Conservation (phyloP, 352 stramenopile species). For the Elongisporangium undulatum region DNA sequence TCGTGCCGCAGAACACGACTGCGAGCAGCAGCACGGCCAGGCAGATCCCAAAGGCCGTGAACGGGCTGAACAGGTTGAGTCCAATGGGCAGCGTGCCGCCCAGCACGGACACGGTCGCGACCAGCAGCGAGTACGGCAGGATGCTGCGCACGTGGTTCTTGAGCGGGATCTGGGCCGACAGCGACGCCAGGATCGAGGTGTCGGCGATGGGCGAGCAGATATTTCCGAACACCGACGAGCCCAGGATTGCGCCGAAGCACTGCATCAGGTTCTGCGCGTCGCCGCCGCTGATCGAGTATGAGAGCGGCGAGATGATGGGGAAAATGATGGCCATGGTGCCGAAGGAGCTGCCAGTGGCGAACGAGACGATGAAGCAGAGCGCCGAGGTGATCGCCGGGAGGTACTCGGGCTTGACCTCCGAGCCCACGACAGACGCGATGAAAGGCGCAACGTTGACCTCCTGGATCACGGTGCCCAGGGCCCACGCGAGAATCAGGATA, state of each 20-base stretch:
- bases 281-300: slow-evolving; percentile 72
- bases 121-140: slow-evolving; percentile 75
- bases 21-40: slow-evolving; percentile 66
- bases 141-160: slow-evolving; percentile 86
- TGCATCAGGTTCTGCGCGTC: slow-evolving; percentile 81
- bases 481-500: slow-evolving; percentile 88
- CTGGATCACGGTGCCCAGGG: slow-evolving; percentile 79
- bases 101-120: slow-evolving; percentile 61
- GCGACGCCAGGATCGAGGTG: slow-evolving; percentile 87
- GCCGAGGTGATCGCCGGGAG: slow-evolving; percentile 77
- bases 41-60: slow-evolving; percentile 75
- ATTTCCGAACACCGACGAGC: slow-evolving; percentile 86
- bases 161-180: slow-evolving; percentile 71
- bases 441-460: slow-evolving; percentile 83
- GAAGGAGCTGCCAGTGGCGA: slow-evolving; percentile 87
- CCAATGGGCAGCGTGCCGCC: slow-evolving; percentile 69
- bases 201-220: slow-evolving; percentile 91
- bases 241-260: slow-evolving; percentile 87
- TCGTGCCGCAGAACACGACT: slow-evolving; percentile 78
- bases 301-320: slow-evolving; percentile 86
- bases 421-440: slow-evolving; percentile 72
- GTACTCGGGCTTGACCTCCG: slow-evolving; percentile 72
- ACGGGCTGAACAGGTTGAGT: slow-evolving; percentile 68
- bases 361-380: slow-evolving; percentile 88
- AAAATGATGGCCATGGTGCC: slow-evolving; percentile 93